Conservation (phyloP, 2,329 filamentous ascomycete genomes). For the Sclerotinia subarctica region DNA sequence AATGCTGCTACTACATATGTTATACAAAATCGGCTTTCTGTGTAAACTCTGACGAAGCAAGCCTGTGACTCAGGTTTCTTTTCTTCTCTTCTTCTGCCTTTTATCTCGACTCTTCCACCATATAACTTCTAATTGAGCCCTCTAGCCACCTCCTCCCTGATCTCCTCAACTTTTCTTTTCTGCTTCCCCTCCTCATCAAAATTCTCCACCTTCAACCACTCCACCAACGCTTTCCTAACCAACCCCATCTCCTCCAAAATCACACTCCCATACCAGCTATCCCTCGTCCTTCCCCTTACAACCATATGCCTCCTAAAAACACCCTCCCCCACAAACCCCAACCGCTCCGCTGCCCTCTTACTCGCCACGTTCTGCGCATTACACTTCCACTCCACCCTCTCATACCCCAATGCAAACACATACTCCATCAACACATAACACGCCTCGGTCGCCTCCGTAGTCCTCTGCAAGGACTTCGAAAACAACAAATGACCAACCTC, state of each 20-base stretch:
- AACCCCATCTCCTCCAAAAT: constrained; percentile 55
- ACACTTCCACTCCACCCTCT: constrained; percentile 63
- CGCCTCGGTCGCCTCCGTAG: constrained; percentile 54
- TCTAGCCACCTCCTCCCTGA: constrained; percentile 22
- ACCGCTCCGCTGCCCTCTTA: constrained; percentile 50
- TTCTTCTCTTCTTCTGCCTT: neutral
- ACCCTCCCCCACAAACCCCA: constrained; percentile 60
- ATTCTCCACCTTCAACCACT: constrained; percentile 49
- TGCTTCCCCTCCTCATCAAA: constrained; percentile 50
- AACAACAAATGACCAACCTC: constrained; percentile 59
- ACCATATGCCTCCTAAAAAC: constrained; percentile 61
- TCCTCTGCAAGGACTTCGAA: constrained; percentile 49
- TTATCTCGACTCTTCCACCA: neutral
- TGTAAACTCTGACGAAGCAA: neutral
- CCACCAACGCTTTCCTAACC: constrained; percentile 47
- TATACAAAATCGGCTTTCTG: neutral
- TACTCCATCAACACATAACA: constrained; percentile 54
- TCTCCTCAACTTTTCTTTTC: constrained; percentile 43
- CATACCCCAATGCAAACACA: constrained; percentile 53
- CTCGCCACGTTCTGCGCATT: constrained; percentile 55
- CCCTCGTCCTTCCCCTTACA: constrained; percentile 52
- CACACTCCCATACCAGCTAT: constrained; percentile 60
- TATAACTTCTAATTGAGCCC: neutral
- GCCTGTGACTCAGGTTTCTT: neutral
- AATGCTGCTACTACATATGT: neutral